Evolutionary conservation across 2,329 filamentous ascomycete species (phyloP).

Genomic region (Fusarium multiceps): DNA sequence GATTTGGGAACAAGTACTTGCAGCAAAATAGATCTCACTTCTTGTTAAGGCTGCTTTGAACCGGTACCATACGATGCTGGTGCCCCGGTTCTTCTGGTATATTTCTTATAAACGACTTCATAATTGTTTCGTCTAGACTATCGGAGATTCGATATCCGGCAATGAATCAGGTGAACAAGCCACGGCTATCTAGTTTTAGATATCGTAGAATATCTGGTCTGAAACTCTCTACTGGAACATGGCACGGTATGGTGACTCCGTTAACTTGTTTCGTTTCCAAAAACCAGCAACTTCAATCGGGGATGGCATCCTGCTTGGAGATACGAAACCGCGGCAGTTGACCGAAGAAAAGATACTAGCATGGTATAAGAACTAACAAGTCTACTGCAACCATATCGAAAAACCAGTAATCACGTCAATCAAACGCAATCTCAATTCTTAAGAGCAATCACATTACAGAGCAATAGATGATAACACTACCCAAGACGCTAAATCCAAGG

Average conservation of each 20-base stretch:
- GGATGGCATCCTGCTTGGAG: background rate
- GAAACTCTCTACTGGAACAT: background rate
- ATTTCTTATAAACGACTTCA: background rate
- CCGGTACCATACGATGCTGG: background rate
- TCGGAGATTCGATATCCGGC: background rate
- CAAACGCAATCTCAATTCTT: background rate
- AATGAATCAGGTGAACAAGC: background rate
- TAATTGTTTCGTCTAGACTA: background rate
- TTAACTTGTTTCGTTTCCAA: background rate
- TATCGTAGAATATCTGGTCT: background rate
- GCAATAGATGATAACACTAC: background rate
- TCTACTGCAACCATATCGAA: background rate
- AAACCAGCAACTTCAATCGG: background rate
- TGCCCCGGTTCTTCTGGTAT: too few species aligned
- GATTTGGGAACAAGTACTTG: too few species aligned
- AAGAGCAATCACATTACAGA: background rate
- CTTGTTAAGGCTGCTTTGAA: background rate
- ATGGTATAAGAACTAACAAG: background rate
- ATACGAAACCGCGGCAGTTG: too few species aligned
- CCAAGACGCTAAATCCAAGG: background rate
- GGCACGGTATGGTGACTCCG: background rate
- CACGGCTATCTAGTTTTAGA: background rate
- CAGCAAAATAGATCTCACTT: too few species aligned
- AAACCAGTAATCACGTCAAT: background rate
- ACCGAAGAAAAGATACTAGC: background rate